Percentiles rank a stretch among this genome's conserved stretches.
These are phyloP conservation scores for Huntiella bhutanensis DNA, from an alignment of 2,329 filamentous ascomycete genomes.

Conservation along the genomic window DNA sequence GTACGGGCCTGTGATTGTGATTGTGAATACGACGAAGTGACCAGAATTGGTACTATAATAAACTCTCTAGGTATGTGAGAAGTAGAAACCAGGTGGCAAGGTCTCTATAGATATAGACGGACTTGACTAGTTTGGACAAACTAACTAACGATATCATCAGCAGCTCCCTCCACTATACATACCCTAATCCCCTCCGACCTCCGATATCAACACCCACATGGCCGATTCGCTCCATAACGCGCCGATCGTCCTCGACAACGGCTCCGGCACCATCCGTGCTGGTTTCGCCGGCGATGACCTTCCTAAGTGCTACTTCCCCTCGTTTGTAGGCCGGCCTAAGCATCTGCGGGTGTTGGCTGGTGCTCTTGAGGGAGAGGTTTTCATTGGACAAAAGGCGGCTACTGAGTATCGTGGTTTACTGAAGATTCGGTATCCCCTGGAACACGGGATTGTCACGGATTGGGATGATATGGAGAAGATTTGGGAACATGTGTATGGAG, in stretches of 20 bases:
- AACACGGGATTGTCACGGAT: slow-evolving; percentile 96
- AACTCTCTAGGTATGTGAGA: not conserved
- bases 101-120: not conserved
- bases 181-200: not conserved
- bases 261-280: slow-evolving; percentile 89
- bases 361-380: slow-evolving; percentile 87
- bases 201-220: slow-evolving; percentile 20
- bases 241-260: slow-evolving; percentile 97
- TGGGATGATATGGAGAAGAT: slow-evolving; percentile 99
- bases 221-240: slow-evolving; percentile 70
- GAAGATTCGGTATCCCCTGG: slow-evolving; percentile 88
- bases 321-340: slow-evolving; percentile 90
- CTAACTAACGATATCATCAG: too few relatives aligned
- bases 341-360: slow-evolving; percentile 90
- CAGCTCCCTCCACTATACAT: too few relatives aligned
- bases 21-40: too few relatives aligned
- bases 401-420: slow-evolving; percentile 79
- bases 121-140: too few relatives aligned
- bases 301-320: slow-evolving; percentile 93
- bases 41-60: too few relatives aligned
- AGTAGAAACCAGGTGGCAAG: not conserved
- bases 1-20: too few relatives aligned
- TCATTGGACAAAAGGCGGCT: slow-evolving; percentile 78
- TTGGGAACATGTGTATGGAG: slow-evolving; percentile 94
- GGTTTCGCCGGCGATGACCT: slow-evolving; percentile 92